Base-by-base conservation (phyloP, 1,284 basidiomycete genomes). In the Trametes pubescens region DNA sequence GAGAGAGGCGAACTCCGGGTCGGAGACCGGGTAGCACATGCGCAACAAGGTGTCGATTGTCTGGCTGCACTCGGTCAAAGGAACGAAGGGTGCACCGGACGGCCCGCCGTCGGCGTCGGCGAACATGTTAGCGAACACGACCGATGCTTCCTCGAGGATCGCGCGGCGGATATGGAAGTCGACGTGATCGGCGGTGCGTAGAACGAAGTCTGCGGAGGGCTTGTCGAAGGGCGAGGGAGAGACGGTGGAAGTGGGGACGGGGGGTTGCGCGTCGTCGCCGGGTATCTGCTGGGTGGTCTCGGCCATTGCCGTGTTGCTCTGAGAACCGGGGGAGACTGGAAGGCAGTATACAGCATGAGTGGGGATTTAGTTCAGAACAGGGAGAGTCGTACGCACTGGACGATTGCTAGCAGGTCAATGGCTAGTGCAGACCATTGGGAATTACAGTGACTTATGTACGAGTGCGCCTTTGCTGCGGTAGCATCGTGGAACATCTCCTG, bases 51-150 rank as follows among this genome's bases (percentile, higher is more conserved):
- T 24, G 9, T 73, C 67, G 10, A 74, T 29, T 0, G 59, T 61
- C 0, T 26, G 6, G 49, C 65, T 63, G 32, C 59, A 43, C 51
- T 74, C 72, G 6, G 57, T n/a, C n/a, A 63, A n/a, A 22, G 43
- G 35, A 11, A 63, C 16, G 29, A 40, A 2, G 2, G 40, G 21
- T 5, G 53, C 2, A 10, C 9, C n/a, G 53, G 7, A 21, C 29
- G 26, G 16, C n/a, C n/a, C n/a, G n/a, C n/a, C n/a, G n/a, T n/a
- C n/a, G n/a, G n/a, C n/a, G n/a, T n/a, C n/a, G n/a, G n/a, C n/a
- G n/a, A 73, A 64, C 69, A 70, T 69, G 21, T 13, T 16, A 18
- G 62, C 59, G 43, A 73, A 72, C 24, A 65, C 5, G 8, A 61
- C 47, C 4, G 72, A 73, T 6, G 68, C 65, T 0, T 64, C 18